Percentiles rank a stretch among this genome's conserved stretches.
Evolutionary conservation across 495 filamentous ascomycete genomes (phyloP).

Genomic region (Podospora comata): DNA sequence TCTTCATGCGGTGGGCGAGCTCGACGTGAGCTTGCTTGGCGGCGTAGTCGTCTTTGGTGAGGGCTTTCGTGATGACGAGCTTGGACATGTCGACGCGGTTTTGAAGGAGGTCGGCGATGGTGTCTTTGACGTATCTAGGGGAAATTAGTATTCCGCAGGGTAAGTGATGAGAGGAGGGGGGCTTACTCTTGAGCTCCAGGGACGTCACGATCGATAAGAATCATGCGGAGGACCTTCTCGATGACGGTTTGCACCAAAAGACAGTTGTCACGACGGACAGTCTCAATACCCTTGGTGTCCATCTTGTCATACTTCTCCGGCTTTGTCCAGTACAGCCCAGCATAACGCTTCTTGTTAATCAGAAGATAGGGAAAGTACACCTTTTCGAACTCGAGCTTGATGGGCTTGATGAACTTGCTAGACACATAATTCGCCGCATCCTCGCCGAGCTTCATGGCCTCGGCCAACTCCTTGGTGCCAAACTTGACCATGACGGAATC

Average conservation of each 20-base stretch:
- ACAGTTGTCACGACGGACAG: conserved; percentile 94
- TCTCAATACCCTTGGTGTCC: conserved; percentile 99
- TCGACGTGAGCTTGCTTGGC: conserved; percentile 94
- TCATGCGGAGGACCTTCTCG: conserved; percentile 91
- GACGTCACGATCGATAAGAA: conserved; percentile 88
- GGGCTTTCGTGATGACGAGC: conserved; percentile 96
- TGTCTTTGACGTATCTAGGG: conserved; percentile 87
- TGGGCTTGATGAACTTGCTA: conserved; percentile 86
- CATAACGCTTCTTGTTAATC: conserved; percentile 99
- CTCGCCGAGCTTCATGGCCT: conserved; percentile 90
- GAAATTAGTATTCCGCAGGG: conserved; percentile 15
- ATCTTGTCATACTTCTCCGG: conserved; percentile 97
- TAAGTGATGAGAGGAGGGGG: conserved; percentile 28
- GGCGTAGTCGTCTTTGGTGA: conserved; percentile 76
- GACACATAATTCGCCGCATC: conserved; percentile 88
- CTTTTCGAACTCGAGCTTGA: conserved; percentile 99
- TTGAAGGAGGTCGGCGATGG: conserved; percentile 90
- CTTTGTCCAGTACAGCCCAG: conserved; percentile 94
- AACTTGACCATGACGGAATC: conserved; percentile 99
- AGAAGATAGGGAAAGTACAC: conserved; percentile 97
- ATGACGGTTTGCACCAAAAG: conserved; percentile 93
- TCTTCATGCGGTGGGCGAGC: conserved; percentile 90
- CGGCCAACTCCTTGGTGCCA: conserved; percentile 74
- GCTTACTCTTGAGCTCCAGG: conserved; percentile 84
- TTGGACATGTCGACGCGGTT: conserved; percentile 99